phyloP scores from a whole-genome alignment of 164 flowering plant species.

The Piper longum region DNA sequence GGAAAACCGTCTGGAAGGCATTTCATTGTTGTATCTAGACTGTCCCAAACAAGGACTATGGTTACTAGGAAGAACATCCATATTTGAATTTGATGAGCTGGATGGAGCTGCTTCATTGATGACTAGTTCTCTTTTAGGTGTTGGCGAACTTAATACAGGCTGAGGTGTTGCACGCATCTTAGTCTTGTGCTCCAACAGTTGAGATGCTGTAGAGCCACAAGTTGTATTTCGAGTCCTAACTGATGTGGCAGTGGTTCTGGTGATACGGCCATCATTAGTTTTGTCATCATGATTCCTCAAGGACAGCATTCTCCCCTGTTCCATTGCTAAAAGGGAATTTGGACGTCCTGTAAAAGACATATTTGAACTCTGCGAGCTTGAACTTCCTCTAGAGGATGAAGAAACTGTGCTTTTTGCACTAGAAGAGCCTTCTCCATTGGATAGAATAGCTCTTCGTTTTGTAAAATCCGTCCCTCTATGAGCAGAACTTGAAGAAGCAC shows the following conservation, averaged over 20 bases:
- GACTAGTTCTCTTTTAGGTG: slow-evolving; percentile 18
- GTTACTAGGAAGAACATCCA: slow-evolving; percentile 14
- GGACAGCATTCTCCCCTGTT: slow-evolving; percentile 25
- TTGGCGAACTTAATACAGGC: slow-evolving; percentile 9
- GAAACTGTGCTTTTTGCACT: slow-evolving; percentile 34
- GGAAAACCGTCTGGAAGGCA: slow-evolving; percentile 15
- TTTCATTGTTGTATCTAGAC: slow-evolving; percentile 26
- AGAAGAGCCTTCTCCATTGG: slow-evolving; percentile 48
- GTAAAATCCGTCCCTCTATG: slow-evolving; percentile 18
- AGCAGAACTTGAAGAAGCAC: slow-evolving; percentile 33
- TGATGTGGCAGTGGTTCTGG: slow-evolving; percentile 19
- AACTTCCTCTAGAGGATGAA: slow-evolving; percentile 21
- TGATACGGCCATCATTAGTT: background rate
- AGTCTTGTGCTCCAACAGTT: slow-evolving; percentile 24
- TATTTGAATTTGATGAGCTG: slow-evolving; percentile 19
- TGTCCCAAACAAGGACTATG: slow-evolving; percentile 15
- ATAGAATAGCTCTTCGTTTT: slow-evolving; percentile 21
- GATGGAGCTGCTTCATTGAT: slow-evolving; percentile 8
- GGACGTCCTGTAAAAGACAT: slow-evolving; percentile 24
- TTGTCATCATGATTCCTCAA: slow-evolving; percentile 9
- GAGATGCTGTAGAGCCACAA: slow-evolving; percentile 21
- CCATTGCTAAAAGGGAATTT: slow-evolving; percentile 18
- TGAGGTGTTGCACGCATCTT: slow-evolving; percentile 19
- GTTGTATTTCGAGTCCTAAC: slow-evolving; percentile 37
- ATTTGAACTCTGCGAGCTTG: slow-evolving; percentile 6